Evolutionary conservation across 2,329 filamentous ascomycete species (phyloP), one percentile per base, ranked within the genome.

Genomic region (Blastomyces gilchristii): DNA sequence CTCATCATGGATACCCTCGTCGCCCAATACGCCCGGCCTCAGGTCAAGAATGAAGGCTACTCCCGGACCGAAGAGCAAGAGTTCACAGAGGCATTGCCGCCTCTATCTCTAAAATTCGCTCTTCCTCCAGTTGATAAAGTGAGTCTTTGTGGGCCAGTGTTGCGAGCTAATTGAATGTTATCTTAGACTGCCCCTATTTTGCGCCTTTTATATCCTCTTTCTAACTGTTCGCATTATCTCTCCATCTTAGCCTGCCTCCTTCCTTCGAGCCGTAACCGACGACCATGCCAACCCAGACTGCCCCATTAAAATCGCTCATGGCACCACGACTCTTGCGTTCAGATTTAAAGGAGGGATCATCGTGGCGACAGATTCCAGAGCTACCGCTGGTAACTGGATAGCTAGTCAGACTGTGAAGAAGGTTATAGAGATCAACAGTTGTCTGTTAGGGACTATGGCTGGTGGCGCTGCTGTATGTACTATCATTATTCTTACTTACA

Each of bases 321-420:
- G 94, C 75, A 99, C 94, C 66, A 99, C 94, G 64, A 99, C 94
- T 61, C 87, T 99, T 66, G 93, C 92, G 67, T 99, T 99, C 84
- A 87, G 93, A 75, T 99, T 97, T 84, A 87, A 97, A 80, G 92
- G 92, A 72, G 94, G 94, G 75, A 97, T 99, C 79, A 95, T 99
- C 74, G 93, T 99, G 61, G 93, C 93, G 62, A 99, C 94, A 64
- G 94, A 99, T 80, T 99, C 94, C 65, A 87, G 94, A 80, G 94
- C 94, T 65, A 96, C 94, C 58, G 93, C 94, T 39, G 94, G 94
- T 73, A 95, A 94, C 85, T 99, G 94, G 94, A 99, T 99, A 79
- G 94, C 94, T 69, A 96, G 90, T 80, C 94, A 99, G 83, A 99
- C 94, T 62, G 94, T 99, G 74, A 99, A 99, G 87, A 99, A 99